Evolutionary conservation across 2,329 filamentous ascomycete genomes (phyloP).

Genomic region (Knufia fluminis): DNA sequence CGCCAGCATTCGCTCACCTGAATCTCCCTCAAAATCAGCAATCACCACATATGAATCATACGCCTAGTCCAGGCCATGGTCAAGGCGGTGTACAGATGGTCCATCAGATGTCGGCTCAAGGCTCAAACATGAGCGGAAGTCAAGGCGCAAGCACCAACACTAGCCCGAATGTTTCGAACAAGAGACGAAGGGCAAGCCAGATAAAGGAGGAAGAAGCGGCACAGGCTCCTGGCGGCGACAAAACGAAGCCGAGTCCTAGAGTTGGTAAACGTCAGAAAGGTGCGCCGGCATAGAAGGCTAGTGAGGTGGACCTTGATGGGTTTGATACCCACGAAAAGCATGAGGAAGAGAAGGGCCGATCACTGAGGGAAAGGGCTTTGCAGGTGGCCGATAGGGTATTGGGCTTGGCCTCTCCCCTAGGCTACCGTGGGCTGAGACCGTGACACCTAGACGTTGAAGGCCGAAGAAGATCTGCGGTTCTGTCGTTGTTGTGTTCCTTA

Average conservation of each 20-base stretch:
- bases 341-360: too few species aligned
- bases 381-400: too few species aligned
- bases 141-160: conserved; percentile 50
- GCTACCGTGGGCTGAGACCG: too few species aligned
- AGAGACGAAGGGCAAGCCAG: conserved; percentile 49
- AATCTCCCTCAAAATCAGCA: conserved; percentile 39
- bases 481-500: background rate
- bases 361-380: too few species aligned
- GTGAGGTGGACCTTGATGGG: too few species aligned
- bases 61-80: conserved; percentile 37
- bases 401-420: too few species aligned
- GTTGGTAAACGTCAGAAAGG: conserved; percentile 41
- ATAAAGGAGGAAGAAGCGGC: conserved; percentile 49
- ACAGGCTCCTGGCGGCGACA: conserved; percentile 40
- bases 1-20: conserved; percentile 48
- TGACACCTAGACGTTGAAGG: too few species aligned
- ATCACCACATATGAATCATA: conserved; percentile 43
- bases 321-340: too few species aligned
- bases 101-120: conserved; percentile 48
- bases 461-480: background rate
- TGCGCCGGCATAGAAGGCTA: conserved; percentile 1
- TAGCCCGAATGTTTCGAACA: conserved; percentile 50
- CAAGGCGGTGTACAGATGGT: conserved; percentile 45
- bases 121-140: conserved; percentile 42
- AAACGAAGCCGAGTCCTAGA: conserved; percentile 40